Evolutionary conservation across 164 flowering plant genomes (phyloP), one percentile per base, ranked within the genome.

Genomic region (Tinospora cordifolia): DNA sequence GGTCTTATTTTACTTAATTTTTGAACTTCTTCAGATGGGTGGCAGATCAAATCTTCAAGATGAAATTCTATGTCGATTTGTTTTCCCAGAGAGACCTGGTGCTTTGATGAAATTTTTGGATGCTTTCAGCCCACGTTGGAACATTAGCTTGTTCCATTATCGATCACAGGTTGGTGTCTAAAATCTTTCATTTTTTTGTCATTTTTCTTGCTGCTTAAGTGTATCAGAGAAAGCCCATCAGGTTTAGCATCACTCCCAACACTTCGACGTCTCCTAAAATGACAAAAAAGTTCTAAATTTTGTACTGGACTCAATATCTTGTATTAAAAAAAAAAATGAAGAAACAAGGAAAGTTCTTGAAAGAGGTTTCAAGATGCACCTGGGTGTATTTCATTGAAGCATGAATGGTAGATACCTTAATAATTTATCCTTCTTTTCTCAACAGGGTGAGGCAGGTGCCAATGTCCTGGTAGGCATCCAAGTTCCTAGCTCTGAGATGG

Each of bases 401-500:
- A 59, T 44, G 24, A 62, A 15, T 11, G 62, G 8, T 36, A 7
- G 22, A 46, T 22, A 51, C 25, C 15, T 36, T 21, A 8, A 1
- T 71, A 15, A 15, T 58, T 15, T 14, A 49, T 40, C 47, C 36
- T 67, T 59, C 36, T 59, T 54, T 39, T 49, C 17, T 21, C 38
- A 65, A 79, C 84, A 94, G 99, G 99, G 98, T 74, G 97, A 85
- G 74, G 70, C 86, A 51, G 97, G 98, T 69, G 99, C 99, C 36
- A 92, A 95, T 77, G 93, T 95, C 27, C 76, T 95, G 78, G 99
- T 95, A n/a, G 98, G 97, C 34, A 83, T 95, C 73, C 99, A 95
- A 79, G 90, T 95, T 65, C 72, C 87, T 36, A 34, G 39, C 14
- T 41, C 63, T 15, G 90, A 92, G 79, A 85, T 87, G 86, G 85